These are phyloP conservation scores for Leishmania amazonensis DNA, from an alignment of 208 protist species.

Conservation along the genomic window DNA sequence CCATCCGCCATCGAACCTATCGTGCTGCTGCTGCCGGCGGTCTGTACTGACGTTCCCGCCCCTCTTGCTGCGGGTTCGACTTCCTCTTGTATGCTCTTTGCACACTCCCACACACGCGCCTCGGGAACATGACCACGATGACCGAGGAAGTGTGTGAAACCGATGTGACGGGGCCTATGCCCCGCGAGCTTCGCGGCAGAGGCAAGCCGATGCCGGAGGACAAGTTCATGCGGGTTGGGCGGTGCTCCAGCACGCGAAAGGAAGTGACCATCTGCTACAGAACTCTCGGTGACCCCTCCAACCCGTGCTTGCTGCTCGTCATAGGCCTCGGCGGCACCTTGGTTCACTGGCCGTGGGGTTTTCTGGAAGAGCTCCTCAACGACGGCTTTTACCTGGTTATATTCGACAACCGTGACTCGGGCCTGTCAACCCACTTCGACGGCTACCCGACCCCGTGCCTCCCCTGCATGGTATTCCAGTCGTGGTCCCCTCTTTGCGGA, in stretches of 20 bases:
- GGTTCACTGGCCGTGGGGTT: conserved; percentile 24
- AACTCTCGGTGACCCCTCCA: conserved; percentile 41
- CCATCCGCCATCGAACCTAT: not conserved
- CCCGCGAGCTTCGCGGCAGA: not conserved
- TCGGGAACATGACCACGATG: not conserved
- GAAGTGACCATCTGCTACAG: conserved; percentile 73
- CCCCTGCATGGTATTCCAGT: conserved; percentile 47
- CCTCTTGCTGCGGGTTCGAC: not conserved
- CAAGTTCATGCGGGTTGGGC: conserved; percentile 48
- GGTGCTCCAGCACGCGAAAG: conserved; percentile 43
- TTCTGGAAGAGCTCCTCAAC: conserved; percentile 42
- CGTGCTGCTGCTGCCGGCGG: not conserved
- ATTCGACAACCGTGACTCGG: conserved; percentile 80
- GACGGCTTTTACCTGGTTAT: conserved; percentile 64
- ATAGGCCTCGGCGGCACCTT: conserved; percentile 37
- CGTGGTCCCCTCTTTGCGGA: conserved; percentile 47
- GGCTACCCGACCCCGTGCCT: conserved; percentile 35
- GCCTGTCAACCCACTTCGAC: conserved; percentile 63
- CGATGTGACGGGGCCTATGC: not conserved
- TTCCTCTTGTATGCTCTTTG: too few relatives aligned
- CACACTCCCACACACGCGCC: not conserved
- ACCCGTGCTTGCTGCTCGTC: conserved; percentile 70
- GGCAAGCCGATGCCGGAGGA: conserved; percentile 45
- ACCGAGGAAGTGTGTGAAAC: not conserved
- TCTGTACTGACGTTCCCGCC: not conserved